Evolutionary conservation across 2,329 filamentous ascomycete genomes (phyloP).

Genomic region (Pseudogymnoascus sp.): DNA sequence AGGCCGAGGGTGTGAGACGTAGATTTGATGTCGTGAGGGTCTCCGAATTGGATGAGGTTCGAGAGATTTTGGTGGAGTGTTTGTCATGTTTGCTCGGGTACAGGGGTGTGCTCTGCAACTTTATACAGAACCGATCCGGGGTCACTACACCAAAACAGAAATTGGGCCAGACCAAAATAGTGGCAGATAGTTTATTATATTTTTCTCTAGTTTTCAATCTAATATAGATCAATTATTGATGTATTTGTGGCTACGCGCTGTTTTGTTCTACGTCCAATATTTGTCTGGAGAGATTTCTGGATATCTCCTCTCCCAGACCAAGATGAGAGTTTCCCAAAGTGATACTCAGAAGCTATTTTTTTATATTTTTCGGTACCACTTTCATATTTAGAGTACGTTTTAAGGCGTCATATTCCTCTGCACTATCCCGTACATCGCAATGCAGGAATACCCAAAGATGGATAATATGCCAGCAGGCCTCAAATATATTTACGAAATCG

Average conservation of each 20-base stretch:
- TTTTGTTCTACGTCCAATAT: not conserved
- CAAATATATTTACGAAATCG: too few species aligned
- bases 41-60: not conserved
- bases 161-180: not conserved
- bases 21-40: not conserved
- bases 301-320: not conserved
- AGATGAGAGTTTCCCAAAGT: not conserved
- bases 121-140: not conserved
- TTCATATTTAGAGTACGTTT: too few species aligned
- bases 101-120: not conserved
- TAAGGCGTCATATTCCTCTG: too few species aligned
- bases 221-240: not conserved
- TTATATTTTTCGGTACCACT: not conserved
- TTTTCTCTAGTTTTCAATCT: not conserved
- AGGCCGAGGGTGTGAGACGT: not conserved
- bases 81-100: slow-evolving; percentile 8
- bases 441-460: too few species aligned
- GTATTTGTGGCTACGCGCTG: not conserved
- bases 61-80: slow-evolving; percentile 8
- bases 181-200: not conserved
- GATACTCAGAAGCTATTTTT: not conserved
- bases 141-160: not conserved
- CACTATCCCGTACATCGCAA: too few species aligned
- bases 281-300: not conserved
- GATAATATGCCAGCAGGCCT: too few species aligned